Percentiles rank a stretch among this genome's conserved stretches.
phyloP scores from a whole-genome alignment of 257 asterid species.

The Verbascum thapsus region DNA sequence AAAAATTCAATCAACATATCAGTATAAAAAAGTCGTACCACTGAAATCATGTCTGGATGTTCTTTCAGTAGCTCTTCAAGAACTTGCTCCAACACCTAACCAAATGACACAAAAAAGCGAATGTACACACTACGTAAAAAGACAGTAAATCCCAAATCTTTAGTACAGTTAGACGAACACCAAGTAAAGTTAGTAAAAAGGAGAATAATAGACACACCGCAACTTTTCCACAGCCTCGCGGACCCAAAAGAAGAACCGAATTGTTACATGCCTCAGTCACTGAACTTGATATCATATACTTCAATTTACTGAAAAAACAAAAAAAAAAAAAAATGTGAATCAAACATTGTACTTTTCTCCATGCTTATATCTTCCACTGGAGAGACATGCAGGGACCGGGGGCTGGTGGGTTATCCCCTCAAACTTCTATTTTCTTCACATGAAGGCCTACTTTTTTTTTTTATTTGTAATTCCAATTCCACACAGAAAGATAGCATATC shows the following conservation, averaged over 20 bases:
- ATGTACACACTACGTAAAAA: conserved; percentile 22
- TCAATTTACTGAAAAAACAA: conserved; percentile 63
- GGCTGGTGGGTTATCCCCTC: too few relatives aligned
- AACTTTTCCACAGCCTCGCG: conserved; percentile 88
- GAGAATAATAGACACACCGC: conserved; percentile 50
- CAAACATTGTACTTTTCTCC: not conserved
- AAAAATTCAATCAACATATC: conserved; percentile 9
- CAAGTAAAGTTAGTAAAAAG: conserved; percentile 12
- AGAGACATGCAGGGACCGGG: too few relatives aligned
- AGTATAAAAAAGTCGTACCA: conserved; percentile 51
- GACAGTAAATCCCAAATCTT: not conserved
- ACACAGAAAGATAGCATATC: not conserved
- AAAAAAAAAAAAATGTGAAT: too few relatives aligned
- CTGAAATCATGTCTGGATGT: conserved; percentile 70
- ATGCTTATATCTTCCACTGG: conserved; percentile 10
- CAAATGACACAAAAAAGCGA: conserved; percentile 2
- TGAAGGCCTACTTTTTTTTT: too few relatives aligned
- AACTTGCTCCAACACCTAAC: conserved; percentile 84
- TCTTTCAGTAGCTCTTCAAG: conserved; percentile 76
- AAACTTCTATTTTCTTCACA: too few relatives aligned
- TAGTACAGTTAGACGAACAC: not conserved
- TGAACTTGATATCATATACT: conserved; percentile 78
- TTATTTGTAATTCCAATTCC: too few relatives aligned
- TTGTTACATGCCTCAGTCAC: conserved; percentile 89
- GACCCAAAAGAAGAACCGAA: conserved; percentile 90